A percentile compares a stretch with the other conserved stretches of the same genome.
These are phyloP conservation scores for Debaryomyces nepalensis DNA, from an alignment of 1,139 yeast species.

Conservation along the genomic window DNA sequence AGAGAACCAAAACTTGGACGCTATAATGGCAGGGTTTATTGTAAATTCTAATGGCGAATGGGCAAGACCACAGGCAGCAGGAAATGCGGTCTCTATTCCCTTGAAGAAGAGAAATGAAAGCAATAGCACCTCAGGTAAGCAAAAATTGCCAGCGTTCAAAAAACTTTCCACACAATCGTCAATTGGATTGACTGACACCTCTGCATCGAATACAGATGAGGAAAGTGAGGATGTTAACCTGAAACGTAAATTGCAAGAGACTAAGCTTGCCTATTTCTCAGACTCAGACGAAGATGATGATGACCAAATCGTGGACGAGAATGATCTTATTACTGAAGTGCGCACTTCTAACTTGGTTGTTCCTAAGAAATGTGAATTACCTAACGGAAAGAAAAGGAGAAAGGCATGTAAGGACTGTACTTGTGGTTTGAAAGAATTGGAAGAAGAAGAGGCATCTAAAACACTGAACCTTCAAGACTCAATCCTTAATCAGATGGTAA, in stretches of 20 bases:
- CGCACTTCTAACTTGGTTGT: conserved; percentile 42
- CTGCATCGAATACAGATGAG: conserved; percentile 42
- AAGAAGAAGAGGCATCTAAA: conserved; percentile 57
- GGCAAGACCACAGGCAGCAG: conserved; percentile 48
- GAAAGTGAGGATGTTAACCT: conserved; percentile 44
- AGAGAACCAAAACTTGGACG: conserved; percentile 56
- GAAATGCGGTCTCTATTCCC: conserved; percentile 29
- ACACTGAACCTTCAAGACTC: conserved; percentile 53
- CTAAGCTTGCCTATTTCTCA: conserved; percentile 57
- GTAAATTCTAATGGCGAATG: conserved; percentile 42
- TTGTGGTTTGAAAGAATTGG: conserved; percentile 89
- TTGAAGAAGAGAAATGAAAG: conserved; percentile 30
- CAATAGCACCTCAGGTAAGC: conserved; percentile 14
- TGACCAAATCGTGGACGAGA: conserved; percentile 48
- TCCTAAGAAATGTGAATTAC: conserved; percentile 54
- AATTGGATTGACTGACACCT: conserved; percentile 48
- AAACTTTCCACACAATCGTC: conserved; percentile 25
- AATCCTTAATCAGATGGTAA: conserved; percentile 53
- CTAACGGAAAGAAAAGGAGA: conserved; percentile 68
- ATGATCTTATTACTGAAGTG: conserved; percentile 40
- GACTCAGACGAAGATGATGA: conserved; percentile 47
- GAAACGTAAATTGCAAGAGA: conserved; percentile 49
- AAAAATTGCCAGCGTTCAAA: conserved; percentile 33
- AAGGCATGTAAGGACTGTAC: conserved; percentile 97
- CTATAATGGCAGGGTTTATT: conserved; percentile 67